Conservation (phyloP, 176 grass and related monocot species). For the Juncus inflexus region DNA sequence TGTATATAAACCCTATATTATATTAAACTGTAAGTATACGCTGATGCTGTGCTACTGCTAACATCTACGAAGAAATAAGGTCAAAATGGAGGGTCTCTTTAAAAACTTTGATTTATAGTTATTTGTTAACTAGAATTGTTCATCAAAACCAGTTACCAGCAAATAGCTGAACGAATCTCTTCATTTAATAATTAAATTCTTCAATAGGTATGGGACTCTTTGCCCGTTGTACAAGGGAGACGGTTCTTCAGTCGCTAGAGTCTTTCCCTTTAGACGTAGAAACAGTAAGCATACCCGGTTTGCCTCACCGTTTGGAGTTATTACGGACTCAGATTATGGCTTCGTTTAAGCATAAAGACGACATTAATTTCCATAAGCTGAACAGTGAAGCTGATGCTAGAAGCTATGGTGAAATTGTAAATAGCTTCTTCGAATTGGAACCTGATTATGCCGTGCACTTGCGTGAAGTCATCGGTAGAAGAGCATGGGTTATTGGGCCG, state of each 20-base stretch:
- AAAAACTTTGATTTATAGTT: too few species aligned
- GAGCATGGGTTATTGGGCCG: slow-evolving; percentile 48
- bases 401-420: slow-evolving; percentile 44
- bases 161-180: too few species aligned
- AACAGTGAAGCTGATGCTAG: neutral
- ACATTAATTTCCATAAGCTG: neutral
- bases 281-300: slow-evolving; percentile 16
- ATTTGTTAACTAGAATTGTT: too few species aligned
- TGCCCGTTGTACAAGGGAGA: slow-evolving; percentile 18
- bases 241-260: slow-evolving; percentile 12
- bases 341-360: neutral
- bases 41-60: too few species aligned
- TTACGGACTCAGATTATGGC: slow-evolving; percentile 25
- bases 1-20: too few species aligned
- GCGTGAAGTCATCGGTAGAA: slow-evolving; percentile 5
- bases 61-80: too few species aligned
- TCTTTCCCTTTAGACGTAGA: slow-evolving; percentile 5
- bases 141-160: too few species aligned
- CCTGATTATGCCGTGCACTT: slow-evolving; percentile 34
- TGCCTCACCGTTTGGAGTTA: slow-evolving; percentile 49
- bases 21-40: too few species aligned
- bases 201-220: slow-evolving; percentile 23
- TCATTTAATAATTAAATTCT: too few species aligned
- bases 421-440: slow-evolving; percentile 66
- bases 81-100: too few species aligned